phyloP scores from a whole-genome alignment of 108 stramenopile genomes.

The Asterionellopsis glacialis region DNA sequence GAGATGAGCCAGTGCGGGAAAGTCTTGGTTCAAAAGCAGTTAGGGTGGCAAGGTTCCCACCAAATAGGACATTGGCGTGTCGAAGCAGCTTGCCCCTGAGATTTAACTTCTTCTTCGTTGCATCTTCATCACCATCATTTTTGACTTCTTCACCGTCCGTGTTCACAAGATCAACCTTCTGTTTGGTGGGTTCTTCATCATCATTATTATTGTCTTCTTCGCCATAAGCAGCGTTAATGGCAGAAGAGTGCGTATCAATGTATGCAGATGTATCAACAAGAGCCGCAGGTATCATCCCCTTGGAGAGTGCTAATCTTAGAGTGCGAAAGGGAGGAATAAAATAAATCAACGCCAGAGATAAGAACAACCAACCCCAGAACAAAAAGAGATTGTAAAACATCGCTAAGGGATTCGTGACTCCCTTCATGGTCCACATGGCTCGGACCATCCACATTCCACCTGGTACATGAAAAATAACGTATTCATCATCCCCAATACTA shows the following conservation, averaged over 20 bases:
- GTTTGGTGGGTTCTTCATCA: conserved; percentile 1
- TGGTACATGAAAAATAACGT: neutral
- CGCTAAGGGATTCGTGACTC: conserved; percentile 5
- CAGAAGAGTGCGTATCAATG: too few species aligned
- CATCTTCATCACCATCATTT: neutral
- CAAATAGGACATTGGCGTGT: neutral
- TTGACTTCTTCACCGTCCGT: neutral
- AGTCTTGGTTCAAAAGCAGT: too few species aligned
- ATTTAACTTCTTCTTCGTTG: neutral
- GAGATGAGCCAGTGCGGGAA: too few species aligned
- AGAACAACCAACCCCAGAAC: neutral
- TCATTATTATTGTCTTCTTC: too few species aligned
- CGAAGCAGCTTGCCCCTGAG: neutral
- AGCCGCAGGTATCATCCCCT: too few species aligned
- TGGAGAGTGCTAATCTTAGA: too few species aligned
- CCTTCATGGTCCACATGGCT: neutral
- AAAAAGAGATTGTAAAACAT: neutral
- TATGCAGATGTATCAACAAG: neutral
- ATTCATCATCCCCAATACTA: neutral
- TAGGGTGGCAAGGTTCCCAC: conserved; percentile 1
- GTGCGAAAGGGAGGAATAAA: neutral
- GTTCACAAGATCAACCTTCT: neutral
- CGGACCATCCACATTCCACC: conserved; percentile 9
- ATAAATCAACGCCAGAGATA: neutral
- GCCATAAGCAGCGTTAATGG: too few species aligned